Conservation (phyloP, 805 yeast species). For the Scheffersomyces amazonensis region DNA sequence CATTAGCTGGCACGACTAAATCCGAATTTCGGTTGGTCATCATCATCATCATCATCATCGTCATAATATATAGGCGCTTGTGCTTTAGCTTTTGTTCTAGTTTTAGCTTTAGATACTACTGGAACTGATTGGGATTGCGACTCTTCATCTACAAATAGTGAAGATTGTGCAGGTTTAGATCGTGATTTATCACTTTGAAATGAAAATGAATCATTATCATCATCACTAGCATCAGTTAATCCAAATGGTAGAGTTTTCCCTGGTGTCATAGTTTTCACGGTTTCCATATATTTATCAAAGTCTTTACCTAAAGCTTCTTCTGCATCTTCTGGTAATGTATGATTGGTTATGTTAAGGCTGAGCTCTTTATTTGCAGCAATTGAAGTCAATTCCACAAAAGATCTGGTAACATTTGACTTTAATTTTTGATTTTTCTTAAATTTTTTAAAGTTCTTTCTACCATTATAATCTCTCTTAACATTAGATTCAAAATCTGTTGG, state of each 20-base stretch:
- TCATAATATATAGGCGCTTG: constrained; percentile 1
- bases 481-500: neutral
- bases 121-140: neutral
- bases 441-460: constrained; percentile 28
- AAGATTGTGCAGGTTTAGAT: neutral
- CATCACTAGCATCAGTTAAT: constrained; percentile 2
- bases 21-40: constrained; percentile 32
- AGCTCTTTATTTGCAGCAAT: constrained; percentile 1
- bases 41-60: constrained; percentile 26
- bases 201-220: neutral
- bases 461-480: constrained; percentile 6
- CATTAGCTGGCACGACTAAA: constrained; percentile 15
- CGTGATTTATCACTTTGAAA: constrained; percentile 1
- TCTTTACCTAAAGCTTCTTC: constrained; percentile 11
- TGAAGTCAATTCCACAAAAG: constrained; percentile 16
- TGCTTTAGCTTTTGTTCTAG: too few species aligned
- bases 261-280: constrained; percentile 8
- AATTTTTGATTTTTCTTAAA: constrained; percentile 21
- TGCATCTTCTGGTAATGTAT: neutral
- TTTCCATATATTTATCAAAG: constrained; percentile 14
- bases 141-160: constrained; percentile 9
- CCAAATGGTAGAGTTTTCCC: constrained; percentile 2
- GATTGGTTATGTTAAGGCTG: neutral
- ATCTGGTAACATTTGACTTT: constrained; percentile 15
- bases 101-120: too few species aligned